phyloP scores from a whole-genome alignment of 2,329 filamentous ascomycete species.

The Ophiostoma perfectum region DNA sequence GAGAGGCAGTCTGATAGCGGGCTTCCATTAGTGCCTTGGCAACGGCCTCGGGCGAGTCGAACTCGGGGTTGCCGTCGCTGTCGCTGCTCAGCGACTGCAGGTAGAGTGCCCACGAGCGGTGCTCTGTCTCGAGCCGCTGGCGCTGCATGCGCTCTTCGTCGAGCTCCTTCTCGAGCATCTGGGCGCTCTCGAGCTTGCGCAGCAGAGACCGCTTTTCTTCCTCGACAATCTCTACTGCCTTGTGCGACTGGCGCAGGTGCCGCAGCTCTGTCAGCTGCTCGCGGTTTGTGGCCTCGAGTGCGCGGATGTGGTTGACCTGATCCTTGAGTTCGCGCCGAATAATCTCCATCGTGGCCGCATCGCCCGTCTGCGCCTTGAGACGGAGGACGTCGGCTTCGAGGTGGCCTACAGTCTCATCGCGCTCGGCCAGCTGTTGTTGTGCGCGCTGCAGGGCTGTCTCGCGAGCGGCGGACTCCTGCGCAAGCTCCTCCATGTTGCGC shows the following conservation, averaged over 20 bases:
- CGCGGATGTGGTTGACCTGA: slow-evolving; percentile 85
- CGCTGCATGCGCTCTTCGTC: slow-evolving; percentile 75
- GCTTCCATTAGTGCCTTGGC: slow-evolving; percentile 80
- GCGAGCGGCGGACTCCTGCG: slow-evolving; percentile 52
- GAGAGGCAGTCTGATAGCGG: slow-evolving; percentile 68
- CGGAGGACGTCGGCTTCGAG: slow-evolving; percentile 79
- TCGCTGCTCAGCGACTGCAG: slow-evolving; percentile 62
- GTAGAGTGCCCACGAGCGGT: slow-evolving; percentile 78
- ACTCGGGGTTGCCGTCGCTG: slow-evolving; percentile 63
- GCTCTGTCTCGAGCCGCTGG: slow-evolving; percentile 83
- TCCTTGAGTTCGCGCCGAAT: slow-evolving; percentile 85
- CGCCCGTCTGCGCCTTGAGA: slow-evolving; percentile 79
- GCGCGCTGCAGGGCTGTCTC: slow-evolving; percentile 53
- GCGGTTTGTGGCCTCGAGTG: slow-evolving; percentile 71
- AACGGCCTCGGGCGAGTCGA: slow-evolving; percentile 82
- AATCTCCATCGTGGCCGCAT: slow-evolving; percentile 76
- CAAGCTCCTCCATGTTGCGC: slow-evolving; percentile 51
- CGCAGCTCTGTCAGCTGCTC: slow-evolving; percentile 76
- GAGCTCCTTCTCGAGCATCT: slow-evolving; percentile 68
- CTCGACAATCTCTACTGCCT: slow-evolving; percentile 87
- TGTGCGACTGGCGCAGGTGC: slow-evolving; percentile 72
- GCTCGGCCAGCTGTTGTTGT: slow-evolving; percentile 62
- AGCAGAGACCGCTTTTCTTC: slow-evolving; percentile 87
- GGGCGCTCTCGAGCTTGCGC: slow-evolving; percentile 68
- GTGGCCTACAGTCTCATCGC: slow-evolving; percentile 64